Conservation (phyloP, 75 land plant genomes). For the Picea glauca region DNA sequence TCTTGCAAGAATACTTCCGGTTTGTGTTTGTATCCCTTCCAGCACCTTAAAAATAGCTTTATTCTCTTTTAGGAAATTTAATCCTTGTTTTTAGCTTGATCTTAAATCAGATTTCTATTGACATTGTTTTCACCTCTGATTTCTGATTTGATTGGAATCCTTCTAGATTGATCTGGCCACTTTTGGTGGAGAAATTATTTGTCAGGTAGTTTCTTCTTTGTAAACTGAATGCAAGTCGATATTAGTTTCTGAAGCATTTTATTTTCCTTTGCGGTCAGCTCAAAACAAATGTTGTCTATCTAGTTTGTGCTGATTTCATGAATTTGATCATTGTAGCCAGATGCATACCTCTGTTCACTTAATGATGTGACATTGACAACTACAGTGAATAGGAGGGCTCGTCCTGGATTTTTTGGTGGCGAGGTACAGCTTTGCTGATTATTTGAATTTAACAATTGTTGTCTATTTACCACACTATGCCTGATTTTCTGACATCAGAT, state of each 20-base stretch:
- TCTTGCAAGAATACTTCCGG: slow-evolving; percentile 80
- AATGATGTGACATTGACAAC: slow-evolving; percentile 74
- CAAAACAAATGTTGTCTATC: not conserved
- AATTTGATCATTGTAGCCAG: slow-evolving; percentile 51
- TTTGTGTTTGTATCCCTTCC: slow-evolving; percentile 16
- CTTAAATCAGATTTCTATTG: not conserved
- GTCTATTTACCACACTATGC: not conserved
- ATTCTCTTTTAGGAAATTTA: not conserved
- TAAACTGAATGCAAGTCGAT: not conserved
- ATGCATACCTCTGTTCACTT: slow-evolving; percentile 85
- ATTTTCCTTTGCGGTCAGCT: not conserved
- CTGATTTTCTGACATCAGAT: not conserved
- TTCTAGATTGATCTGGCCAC: slow-evolving; percentile 78
- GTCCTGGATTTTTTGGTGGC: slow-evolving; percentile 38
- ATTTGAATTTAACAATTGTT: not conserved
- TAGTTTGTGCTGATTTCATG: slow-evolving; percentile 7
- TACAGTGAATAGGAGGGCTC: slow-evolving; percentile 49
- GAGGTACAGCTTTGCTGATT: slow-evolving; percentile 43
- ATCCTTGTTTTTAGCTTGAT: not conserved
- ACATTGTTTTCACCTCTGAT: not conserved
- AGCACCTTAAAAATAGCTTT: slow-evolving; percentile 1
- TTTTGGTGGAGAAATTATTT: slow-evolving; percentile 81
- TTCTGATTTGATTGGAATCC: slow-evolving; percentile 1
- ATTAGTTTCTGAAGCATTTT: not conserved
- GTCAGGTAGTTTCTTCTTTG: slow-evolving; percentile 51